Base-by-base conservation (phyloP, 768 basidiomycete species). In the Rhodosporidiobolus sp. region DNA sequence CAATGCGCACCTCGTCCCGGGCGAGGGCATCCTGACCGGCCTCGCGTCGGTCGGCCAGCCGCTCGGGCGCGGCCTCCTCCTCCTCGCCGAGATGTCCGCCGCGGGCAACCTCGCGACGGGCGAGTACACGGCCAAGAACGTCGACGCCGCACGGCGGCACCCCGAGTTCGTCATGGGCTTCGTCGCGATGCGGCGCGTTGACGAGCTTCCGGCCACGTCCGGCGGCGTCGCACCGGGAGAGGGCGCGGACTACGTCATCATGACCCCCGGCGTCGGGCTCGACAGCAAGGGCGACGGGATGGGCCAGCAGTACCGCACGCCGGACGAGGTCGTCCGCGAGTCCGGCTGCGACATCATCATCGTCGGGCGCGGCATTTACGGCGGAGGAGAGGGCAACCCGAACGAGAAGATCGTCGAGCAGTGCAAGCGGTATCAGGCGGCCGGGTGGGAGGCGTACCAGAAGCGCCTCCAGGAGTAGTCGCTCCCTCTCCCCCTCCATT, bases 61-160 rank as follows among this genome's bases (percentile, higher is more conserved):
- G 0, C 85, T 92, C 24, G 88, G 88, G 4, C 86, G 96, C 20
- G 96, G 92, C 0, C 86, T 98, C 26, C 84, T 99, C 57, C 85
- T 99, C 49, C 88, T 99, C 55, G 91, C 94, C 49, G 94, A 98
- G 81, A 99, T 99, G 96, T 93, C 91, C 78, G 91, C 91, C 34
- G 87, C 87, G 71, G 95, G 93, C 12, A 88, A 88, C 43, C 87
- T 99, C 65, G 89, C 94, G 3, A 86, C 85, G 5, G 94, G 92
- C 14, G 78, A 84, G 26, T 99, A 99, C 82, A 94, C 92, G 0
- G 85, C 88, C 67, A 86, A 87, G 53, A 89, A 94, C 1, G 88
- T 97, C 55, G 86, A 86, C 20, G 94, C 97, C 90, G 95, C 96
- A 14, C 86, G 90, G 28, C 84, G 84, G 50, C 85, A 90, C 77